A percentile compares a stretch with the other conserved stretches of the same genome.
phyloP scores from a whole-genome alignment of 495 filamentous ascomycete species.

The Cercophora samala region DNA sequence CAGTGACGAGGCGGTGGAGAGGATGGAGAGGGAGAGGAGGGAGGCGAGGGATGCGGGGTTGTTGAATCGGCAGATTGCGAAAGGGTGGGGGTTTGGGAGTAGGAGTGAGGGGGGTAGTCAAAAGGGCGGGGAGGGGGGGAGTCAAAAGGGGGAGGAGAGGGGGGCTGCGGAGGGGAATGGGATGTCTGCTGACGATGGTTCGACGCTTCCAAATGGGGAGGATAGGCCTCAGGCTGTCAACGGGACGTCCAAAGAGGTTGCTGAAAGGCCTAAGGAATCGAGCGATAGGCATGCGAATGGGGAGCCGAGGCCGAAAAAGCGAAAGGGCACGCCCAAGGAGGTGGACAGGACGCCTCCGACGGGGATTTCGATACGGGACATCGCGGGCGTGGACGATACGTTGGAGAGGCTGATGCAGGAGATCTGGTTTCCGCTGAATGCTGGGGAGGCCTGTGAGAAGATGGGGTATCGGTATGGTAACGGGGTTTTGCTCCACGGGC shows the following conservation, averaged over 20 bases:
- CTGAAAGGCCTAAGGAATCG: conserved; percentile 10
- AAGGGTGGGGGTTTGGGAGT: conserved; percentile 56
- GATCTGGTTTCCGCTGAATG: conserved; percentile 73
- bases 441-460: conserved; percentile 50
- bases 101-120: too few species aligned
- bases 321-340: conserved; percentile 48
- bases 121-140: too few species aligned
- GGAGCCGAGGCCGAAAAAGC: conserved; percentile 65
- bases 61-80: conserved; percentile 41
- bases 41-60: conserved; percentile 26
- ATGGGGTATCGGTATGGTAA: conserved; percentile 72
- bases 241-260: background rate
- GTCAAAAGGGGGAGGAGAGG: conserved; percentile 13
- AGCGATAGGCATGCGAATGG: conserved; percentile 54
- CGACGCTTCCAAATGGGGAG: background rate
- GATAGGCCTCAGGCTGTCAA: background rate
- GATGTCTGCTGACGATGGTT: background rate
- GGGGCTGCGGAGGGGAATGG: conserved; percentile 5
- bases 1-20: conserved; percentile 64
- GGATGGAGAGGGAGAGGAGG: conserved; percentile 42
- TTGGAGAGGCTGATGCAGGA: conserved; percentile 73
- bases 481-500: conserved; percentile 89
- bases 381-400: conserved; percentile 82
- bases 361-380: conserved; percentile 70
- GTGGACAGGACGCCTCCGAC: conserved; percentile 69